Base-by-base conservation (phyloP, 2,329 filamentous ascomycete species). In the Epichloe glyceriae region DNA sequence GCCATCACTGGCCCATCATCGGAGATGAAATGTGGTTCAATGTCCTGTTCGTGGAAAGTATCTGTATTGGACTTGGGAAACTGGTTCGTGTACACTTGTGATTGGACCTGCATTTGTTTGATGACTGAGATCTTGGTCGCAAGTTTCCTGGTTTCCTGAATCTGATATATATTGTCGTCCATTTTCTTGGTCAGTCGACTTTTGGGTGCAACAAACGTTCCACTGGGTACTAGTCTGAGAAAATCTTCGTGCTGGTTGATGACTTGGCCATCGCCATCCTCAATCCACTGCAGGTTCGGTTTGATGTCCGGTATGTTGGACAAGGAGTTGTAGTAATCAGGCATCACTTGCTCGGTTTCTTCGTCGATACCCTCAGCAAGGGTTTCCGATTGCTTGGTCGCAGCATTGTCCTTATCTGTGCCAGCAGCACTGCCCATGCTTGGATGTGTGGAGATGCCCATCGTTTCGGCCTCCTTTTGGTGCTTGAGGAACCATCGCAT, bases 41-140 rank as follows among this genome's bases (percentile, higher is more conserved):
- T 82, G 62, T 97, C 93, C 41, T 80, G 76, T 68, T 98, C 93
- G 17, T 84, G 70, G 55, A 98, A 96, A 0, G 88, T 87, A 62
- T 91, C 85, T 1, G 86, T 86, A 55, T 95, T 88, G 63, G 95
- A 95, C 69, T 95, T 96, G 56, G 91, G 89, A 61, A 98, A 98
- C 66, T 98, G 93, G 62, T 98, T 98, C 62, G 90, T 86, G 64
- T 98, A 98, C 64, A 95, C 86, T 78, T 96, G 93, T 48, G 89
- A 88, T 66, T 98, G 93, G 50, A 97, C 81, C 69, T 98, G 93
- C 93, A 98, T 98, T 70, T 98, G 93, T 72, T 97, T 98, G 64
- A 98, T 93, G 54, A 98, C 88, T 46, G 88, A 85, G 64, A 98
- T 95, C 70, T 97, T 98, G 11, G 89, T 89, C 61, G 89, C 95